Conservation (phyloP, 2,329 filamentous ascomycete genomes). For the Claviceps pazoutovae region DNA sequence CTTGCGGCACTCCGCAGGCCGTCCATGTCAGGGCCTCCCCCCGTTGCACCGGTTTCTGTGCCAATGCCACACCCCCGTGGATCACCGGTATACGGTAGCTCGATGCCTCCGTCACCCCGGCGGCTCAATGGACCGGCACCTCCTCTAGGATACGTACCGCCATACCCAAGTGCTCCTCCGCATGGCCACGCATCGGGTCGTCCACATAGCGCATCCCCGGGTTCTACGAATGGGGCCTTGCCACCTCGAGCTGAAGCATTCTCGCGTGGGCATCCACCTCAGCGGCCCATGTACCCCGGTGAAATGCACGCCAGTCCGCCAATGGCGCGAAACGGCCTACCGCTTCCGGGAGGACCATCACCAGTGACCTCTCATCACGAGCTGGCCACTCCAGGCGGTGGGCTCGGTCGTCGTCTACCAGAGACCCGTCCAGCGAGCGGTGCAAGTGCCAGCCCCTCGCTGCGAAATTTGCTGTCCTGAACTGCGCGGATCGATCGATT, state of each 20-base stretch:
- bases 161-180: slow-evolving; percentile 16
- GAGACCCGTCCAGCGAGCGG: slow-evolving; percentile 40
- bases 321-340: slow-evolving; percentile 24
- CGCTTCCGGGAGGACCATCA: slow-evolving; percentile 10
- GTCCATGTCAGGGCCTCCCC: slow-evolving; percentile 27
- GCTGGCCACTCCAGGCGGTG: slow-evolving; percentile 9
- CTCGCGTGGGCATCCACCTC: slow-evolving; percentile 28
- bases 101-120: slow-evolving; percentile 34
- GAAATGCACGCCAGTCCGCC: slow-evolving; percentile 32
- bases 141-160: slow-evolving; percentile 26
- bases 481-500: neutral
- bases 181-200: slow-evolving; percentile 13
- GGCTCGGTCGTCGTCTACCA: slow-evolving; percentile 18
- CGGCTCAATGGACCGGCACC: slow-evolving; percentile 28
- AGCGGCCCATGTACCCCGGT: slow-evolving; percentile 27
- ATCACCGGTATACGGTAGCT: slow-evolving; percentile 24
- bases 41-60: slow-evolving; percentile 26
- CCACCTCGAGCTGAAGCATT: slow-evolving; percentile 21
- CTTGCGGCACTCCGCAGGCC: slow-evolving; percentile 37
- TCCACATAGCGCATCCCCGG: slow-evolving; percentile 17
- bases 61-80: slow-evolving; percentile 25
- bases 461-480: slow-evolving; percentile 59
- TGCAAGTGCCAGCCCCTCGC: slow-evolving; percentile 64
- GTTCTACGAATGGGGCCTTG: slow-evolving; percentile 20
- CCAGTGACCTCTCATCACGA: slow-evolving; percentile 13